Conservation (phyloP, 345 rosid genomes). For the Firmiana major region DNA sequence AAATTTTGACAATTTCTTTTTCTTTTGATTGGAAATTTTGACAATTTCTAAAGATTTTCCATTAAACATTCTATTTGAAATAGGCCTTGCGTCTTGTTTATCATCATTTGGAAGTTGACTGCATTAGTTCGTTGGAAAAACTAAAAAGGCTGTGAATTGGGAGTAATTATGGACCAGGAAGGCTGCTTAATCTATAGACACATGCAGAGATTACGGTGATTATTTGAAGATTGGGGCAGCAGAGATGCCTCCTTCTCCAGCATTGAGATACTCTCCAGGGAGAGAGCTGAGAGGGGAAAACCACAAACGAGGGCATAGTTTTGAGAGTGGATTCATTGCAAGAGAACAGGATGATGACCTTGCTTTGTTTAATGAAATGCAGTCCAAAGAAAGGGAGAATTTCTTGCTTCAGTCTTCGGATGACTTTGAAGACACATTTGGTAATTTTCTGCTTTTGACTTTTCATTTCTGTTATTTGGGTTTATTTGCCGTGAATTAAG, state of each 20-base stretch:
- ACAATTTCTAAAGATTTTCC: not conserved
- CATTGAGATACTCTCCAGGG: slow-evolving; percentile 70
- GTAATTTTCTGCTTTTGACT: slow-evolving; percentile 47
- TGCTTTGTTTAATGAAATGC: slow-evolving; percentile 85
- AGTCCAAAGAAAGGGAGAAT: slow-evolving; percentile 68
- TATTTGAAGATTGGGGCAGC: slow-evolving; percentile 15
- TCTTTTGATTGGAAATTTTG: no score
- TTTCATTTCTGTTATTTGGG: slow-evolving; percentile 5
- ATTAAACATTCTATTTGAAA: not conserved
- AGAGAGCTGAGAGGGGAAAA: slow-evolving; percentile 55
- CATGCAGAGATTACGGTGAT: slow-evolving; percentile 18
- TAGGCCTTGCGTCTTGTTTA: not conserved
- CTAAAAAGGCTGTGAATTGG: slow-evolving; percentile 9
- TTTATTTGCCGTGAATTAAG: slow-evolving; percentile 3
- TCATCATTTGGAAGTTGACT: not conserved
- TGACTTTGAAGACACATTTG: slow-evolving; percentile 77
- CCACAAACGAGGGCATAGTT: slow-evolving; percentile 72
- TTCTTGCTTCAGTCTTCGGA: slow-evolving; percentile 82
- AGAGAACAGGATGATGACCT: slow-evolving; percentile 86
- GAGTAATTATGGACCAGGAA: slow-evolving; percentile 15
- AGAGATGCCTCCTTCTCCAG: slow-evolving; percentile 91
- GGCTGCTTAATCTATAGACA: not conserved
- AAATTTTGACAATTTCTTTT: not conserved
- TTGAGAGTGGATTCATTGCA: slow-evolving; percentile 60
- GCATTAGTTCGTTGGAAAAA: not conserved